Evolutionary conservation across 371 early-diverging fungal species (phyloP), one percentile per base, ranked within the genome.

Genomic region (Rhizopus delemar): DNA sequence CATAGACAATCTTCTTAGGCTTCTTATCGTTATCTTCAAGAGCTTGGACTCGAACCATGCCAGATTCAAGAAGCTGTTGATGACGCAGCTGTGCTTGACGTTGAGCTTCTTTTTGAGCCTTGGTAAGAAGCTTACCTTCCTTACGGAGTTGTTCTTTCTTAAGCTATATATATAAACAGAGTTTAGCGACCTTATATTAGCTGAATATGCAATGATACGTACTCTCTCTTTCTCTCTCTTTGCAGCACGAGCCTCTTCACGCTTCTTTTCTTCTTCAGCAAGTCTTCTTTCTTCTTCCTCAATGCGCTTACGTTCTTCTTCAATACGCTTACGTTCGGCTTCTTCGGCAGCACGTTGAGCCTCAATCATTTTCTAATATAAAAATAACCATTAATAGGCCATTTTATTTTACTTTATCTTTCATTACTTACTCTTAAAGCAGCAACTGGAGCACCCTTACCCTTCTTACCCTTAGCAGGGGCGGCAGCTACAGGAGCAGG

Each of bases 51-150:
- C 89, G 91, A 64, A 91, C 75, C 35, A 65, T 61, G 16, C 92
- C 94, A 5, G 92, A 82, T 35, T 82, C 87, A 28, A 93, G 70
- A 75, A 97, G 72, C 51, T 88, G 92, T 63, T 96, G 82, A 45
- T 90, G 84, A 66, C 87, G 86, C 49, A 87, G 76, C 55, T 90
- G 82, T 48, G 87, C 90, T 51, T 75, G 78, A 15, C 85, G 85
- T 66, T 92, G 86, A 38, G 90, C 93, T 63, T 89, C 90, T 77
- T 92, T 94, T 74, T 98, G 93, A n/a, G 93, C 86, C 70, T 93
- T 93, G 41, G 96, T 93, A 69, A 96, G 74, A 35, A 93, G 84
- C 69, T 95, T 95, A 51, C 98, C 98, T 53, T 92, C 89, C 70
- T 90, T 93, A 53, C 88, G 88, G 46, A 95, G 85, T 73, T 95